Percentiles rank a stretch among this genome's conserved stretches.
Conservation (phyloP, 768 basidiomycete genomes). For the Sistotremastrum niveocremeum region DNA sequence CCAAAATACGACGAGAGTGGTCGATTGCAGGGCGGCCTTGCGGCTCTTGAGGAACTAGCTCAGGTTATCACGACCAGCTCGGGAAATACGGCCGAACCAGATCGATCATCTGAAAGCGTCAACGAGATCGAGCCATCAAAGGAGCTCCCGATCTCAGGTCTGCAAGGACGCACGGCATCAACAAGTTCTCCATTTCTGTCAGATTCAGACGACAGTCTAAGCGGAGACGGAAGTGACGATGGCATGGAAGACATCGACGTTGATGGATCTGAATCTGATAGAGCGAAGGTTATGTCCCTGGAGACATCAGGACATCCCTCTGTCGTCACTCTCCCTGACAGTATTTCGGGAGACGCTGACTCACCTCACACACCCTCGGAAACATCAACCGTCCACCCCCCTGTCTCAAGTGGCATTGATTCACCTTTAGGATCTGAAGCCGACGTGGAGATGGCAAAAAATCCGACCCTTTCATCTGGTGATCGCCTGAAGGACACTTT, state of each 20-base stretch:
- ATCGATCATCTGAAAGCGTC: conserved; percentile 38
- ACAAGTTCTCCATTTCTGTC: conserved; percentile 33
- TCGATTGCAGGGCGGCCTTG: conserved; percentile 74
- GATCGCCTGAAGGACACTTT: conserved; percentile 72
- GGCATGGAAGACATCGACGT: conserved; percentile 62
- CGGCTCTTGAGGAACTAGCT: conserved; percentile 75
- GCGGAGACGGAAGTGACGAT: conserved; percentile 55
- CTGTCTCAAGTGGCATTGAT: too few species aligned
- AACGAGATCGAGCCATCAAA: conserved; percentile 50
- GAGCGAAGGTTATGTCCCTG: too few species aligned
- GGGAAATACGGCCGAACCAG: conserved; percentile 38
- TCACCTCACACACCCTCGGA: too few species aligned
- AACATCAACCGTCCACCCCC: too few species aligned
- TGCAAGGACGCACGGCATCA: conserved; percentile 15
- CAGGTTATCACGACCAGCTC: conserved; percentile 61
- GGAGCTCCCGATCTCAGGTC: conserved; percentile 51
- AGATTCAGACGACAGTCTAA: conserved; percentile 74
- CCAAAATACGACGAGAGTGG: conserved; percentile 74
- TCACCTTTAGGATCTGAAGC: too few species aligned
- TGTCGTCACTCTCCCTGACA: too few species aligned
- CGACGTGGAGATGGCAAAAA: too few species aligned
- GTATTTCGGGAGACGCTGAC: too few species aligned
- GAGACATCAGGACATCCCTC: too few species aligned
- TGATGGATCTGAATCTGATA: too few species aligned
- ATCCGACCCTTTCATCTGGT: conserved; percentile 28